phyloP scores from a whole-genome alignment of 805 yeast species.

The Scheffersomyces ergatensis region DNA sequence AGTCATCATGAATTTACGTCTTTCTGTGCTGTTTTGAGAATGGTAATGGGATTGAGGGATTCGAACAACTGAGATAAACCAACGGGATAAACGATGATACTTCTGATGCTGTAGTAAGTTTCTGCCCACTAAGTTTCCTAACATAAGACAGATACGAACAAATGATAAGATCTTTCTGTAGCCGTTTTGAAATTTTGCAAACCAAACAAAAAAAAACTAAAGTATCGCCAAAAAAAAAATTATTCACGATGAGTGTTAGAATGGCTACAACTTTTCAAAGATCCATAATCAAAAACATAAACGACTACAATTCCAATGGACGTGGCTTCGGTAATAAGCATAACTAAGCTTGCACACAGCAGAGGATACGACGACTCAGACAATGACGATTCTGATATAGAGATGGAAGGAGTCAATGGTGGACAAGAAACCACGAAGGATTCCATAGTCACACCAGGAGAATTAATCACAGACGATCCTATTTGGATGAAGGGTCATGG shows the following conservation, averaged over 20 bases:
- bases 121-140: no score
- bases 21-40: constrained; percentile 19
- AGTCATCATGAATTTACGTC: constrained; percentile 24
- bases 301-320: constrained; percentile 12
- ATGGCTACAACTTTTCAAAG: background rate
- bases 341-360: constrained; percentile 25
- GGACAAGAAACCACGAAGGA: constrained; percentile 12
- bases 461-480: constrained; percentile 91
- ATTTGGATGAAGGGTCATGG: constrained; percentile 99
- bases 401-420: constrained; percentile 18
- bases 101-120: no score
- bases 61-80: no score
- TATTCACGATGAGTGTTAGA: background rate
- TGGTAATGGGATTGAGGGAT: constrained; percentile 9
- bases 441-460: constrained; percentile 88
- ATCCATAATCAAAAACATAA: constrained; percentile 1
- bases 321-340: constrained; percentile 32
- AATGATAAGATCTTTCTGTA: no score
- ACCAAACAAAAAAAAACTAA: background rate
- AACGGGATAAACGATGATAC: no score
- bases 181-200: background rate
- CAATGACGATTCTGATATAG: constrained; percentile 39
- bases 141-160: no score
- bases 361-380: constrained; percentile 8
- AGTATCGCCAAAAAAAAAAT: background rate